Base-by-base conservation (phyloP, 768 basidiomycete species). In the Mycena vitilis region DNA sequence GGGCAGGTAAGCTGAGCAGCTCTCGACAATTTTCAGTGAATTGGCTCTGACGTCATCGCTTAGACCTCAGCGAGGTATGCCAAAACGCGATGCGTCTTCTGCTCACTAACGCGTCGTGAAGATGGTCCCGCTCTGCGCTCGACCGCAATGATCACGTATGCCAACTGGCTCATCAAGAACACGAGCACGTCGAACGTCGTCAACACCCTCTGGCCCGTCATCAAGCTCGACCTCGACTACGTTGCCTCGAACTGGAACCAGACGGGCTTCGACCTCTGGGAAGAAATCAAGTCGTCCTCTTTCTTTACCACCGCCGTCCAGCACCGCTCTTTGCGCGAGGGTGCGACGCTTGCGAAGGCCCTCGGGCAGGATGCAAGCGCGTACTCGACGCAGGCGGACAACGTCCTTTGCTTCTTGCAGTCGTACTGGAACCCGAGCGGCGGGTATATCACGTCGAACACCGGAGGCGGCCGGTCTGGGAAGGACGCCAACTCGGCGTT, bases 231-330 rank as follows among this genome's bases (percentile, higher is more conserved):
- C 73, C 79, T 89, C 34, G 81, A 89, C 75, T 90, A 89, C 73
- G 82, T 88, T 52, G 77, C 81, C 12, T 62, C 60, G 25, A 79
- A 81, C 73, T 91, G 89, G 89, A 88, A 88, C 69, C 74, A 78
- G 63, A 74, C 86, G 16, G 83, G 45, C n/a, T 92, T 89, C 75
- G 91, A 94, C 75, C 81, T 93, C 0, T 93, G 92, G 91, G 91
- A 93, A 76, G 91, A 93, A 76, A 76, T 93, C 25, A 73, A 80
- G 2, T 90, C 91, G 0, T 87, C 88, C 22, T 93, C 92, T 5
- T 95, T 93, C 84, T 95, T 92, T 77, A 95, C 94, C 6, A 87
- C 91, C 1, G 89, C 90, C 5, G 89, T 90, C 0, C 94, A 95
- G 73, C 92, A 94, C 74, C 88, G 89, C 36, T 85, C 92, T 11